These are phyloP conservation scores for Conidiobolus incongruus DNA, from an alignment of 371 early-diverging fungal species.

Conservation along the genomic window DNA sequence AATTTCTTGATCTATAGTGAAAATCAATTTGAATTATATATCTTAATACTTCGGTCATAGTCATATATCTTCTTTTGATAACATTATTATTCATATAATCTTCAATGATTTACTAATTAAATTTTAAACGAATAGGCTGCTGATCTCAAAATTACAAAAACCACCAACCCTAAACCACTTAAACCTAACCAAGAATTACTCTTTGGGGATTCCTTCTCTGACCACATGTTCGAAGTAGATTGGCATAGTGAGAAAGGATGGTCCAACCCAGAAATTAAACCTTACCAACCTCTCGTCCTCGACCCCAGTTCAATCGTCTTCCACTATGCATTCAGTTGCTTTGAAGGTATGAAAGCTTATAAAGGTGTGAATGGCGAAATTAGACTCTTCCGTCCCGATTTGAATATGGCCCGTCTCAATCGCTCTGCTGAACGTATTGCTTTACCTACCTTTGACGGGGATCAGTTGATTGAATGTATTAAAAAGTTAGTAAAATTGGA, in stretches of 20 bases:
- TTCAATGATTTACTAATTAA: too few relatives aligned
- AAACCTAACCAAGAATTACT: constrained; percentile 51
- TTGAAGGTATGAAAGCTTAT: constrained; percentile 86
- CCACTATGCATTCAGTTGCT: constrained; percentile 70
- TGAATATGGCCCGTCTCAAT: constrained; percentile 73
- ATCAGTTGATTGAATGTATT: constrained; percentile 63
- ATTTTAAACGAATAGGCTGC: too few relatives aligned
- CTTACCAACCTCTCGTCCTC: constrained; percentile 54
- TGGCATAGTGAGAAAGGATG: constrained; percentile 59
- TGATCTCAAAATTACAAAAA: background rate
- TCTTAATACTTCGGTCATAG: too few relatives aligned
- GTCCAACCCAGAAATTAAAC: constrained; percentile 44
- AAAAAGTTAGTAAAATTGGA: constrained; percentile 66
- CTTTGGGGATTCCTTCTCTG: constrained; percentile 76
- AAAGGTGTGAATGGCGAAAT: constrained; percentile 61
- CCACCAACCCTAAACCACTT: constrained; percentile 18
- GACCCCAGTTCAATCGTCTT: constrained; percentile 77
- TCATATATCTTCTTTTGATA: too few relatives aligned
- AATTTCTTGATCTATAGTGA: too few relatives aligned
- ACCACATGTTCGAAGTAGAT: constrained; percentile 78
- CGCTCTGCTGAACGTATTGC: constrained; percentile 48
- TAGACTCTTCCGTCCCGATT: constrained; percentile 70
- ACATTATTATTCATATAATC: too few relatives aligned
- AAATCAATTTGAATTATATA: too few relatives aligned
- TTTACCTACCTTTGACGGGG: constrained; percentile 63